phyloP scores from a whole-genome alignment of 1,139 yeast species.

The Suhomyces anneliseae region DNA sequence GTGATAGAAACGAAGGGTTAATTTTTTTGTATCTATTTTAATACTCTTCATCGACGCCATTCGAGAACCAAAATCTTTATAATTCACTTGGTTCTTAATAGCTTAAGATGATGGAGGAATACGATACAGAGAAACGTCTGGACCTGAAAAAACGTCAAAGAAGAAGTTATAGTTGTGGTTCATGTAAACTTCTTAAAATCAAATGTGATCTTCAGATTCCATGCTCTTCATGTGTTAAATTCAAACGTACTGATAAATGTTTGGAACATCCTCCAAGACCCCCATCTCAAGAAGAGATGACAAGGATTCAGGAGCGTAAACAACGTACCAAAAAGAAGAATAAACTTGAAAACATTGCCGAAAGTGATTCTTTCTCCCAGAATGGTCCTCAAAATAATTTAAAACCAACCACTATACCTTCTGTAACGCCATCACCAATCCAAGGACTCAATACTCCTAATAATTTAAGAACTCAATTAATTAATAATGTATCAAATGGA shows the following conservation, averaged over 20 bases:
- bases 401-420: neutral
- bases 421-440: neutral
- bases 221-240: slow-evolving; percentile 48
- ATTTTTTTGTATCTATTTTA: too few relatives aligned
- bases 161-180: slow-evolving; percentile 58
- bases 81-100: too few relatives aligned
- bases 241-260: slow-evolving; percentile 43
- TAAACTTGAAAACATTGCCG: neutral
- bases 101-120: slow-evolving; percentile 1
- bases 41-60: too few relatives aligned
- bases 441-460: neutral
- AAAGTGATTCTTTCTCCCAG: neutral
- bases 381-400: neutral
- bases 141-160: slow-evolving; percentile 33
- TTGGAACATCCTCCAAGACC: slow-evolving; percentile 46
- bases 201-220: slow-evolving; percentile 54
- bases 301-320: slow-evolving; percentile 19
- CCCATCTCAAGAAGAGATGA: slow-evolving; percentile 33
- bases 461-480: neutral
- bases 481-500: too few relatives aligned
- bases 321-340: slow-evolving; percentile 13
- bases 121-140: slow-evolving; percentile 1
- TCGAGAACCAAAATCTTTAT: too few relatives aligned
- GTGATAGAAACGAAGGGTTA: too few relatives aligned
- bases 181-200: slow-evolving; percentile 52